Percentiles rank a stretch among this genome's conserved stretches.
Evolutionary conservation across 129 eudicot species (phyloP).

Genomic region (Artemisia tridentata): DNA sequence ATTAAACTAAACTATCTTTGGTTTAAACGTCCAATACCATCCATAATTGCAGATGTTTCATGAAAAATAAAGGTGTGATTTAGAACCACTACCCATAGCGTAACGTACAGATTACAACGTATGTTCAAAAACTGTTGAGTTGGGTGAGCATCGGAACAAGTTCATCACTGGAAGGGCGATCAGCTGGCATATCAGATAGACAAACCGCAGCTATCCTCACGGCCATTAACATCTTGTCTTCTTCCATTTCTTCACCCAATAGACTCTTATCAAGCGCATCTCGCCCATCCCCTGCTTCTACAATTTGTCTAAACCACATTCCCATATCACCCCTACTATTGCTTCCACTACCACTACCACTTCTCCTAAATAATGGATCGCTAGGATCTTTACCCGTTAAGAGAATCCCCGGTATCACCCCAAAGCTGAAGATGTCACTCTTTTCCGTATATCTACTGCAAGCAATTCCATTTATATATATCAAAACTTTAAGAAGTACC

Average conservation of each 20-base stretch:
- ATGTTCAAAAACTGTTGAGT: slow-evolving; percentile 66
- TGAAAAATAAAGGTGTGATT: too few relatives aligned
- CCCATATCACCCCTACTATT: slow-evolving; percentile 56
- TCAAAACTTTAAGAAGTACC: too few relatives aligned
- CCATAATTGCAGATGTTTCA: too few relatives aligned
- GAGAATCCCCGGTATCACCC: slow-evolving; percentile 69
- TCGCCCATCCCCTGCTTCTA: slow-evolving; percentile 69
- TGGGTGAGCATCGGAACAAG: slow-evolving; percentile 96
- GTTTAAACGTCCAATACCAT: too few relatives aligned
- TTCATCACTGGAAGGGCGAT: slow-evolving; percentile 85
- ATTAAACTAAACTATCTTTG: too few relatives aligned
- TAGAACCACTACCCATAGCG: not conserved
- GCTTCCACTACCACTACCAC: slow-evolving; percentile 21
- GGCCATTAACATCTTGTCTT: slow-evolving; percentile 91
- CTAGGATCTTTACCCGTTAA: slow-evolving; percentile 75
- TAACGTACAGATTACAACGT: not conserved
- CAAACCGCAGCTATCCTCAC: slow-evolving; percentile 81
- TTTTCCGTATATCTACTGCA: slow-evolving; percentile 66
- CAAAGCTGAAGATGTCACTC: slow-evolving; percentile 89
- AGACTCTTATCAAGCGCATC: slow-evolving; percentile 86
- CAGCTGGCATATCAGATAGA: slow-evolving; percentile 72
- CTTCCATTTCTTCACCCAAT: slow-evolving; percentile 67
- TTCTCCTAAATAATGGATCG: slow-evolving; percentile 52
- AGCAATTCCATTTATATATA: not conserved
- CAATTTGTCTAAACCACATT: slow-evolving; percentile 70